A percentile compares a stretch with the other conserved stretches of the same genome.
Conservation (phyloP, 2,329 filamentous ascomycete species). For the Diaporthe batatas region DNA sequence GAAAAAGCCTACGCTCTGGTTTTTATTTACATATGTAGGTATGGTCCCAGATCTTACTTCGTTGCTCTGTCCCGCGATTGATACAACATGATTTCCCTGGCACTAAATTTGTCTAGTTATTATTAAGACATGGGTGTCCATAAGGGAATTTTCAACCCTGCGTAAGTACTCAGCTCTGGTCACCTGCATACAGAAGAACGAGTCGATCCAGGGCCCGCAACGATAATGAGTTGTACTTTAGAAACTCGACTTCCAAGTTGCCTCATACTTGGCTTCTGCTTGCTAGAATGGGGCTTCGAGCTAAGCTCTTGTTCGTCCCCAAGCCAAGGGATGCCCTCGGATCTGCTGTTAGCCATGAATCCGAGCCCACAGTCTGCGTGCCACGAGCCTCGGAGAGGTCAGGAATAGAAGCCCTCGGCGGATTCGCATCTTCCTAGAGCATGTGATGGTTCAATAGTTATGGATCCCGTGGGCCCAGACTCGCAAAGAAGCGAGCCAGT, state of each 20-base stretch:
- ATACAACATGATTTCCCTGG: too few relatives aligned
- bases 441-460: not conserved
- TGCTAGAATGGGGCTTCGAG: not conserved
- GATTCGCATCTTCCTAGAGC: not conserved
- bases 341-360: not conserved
- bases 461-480: not conserved
- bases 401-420: too few relatives aligned
- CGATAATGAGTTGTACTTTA: too few relatives aligned
- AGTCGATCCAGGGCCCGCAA: not conserved
- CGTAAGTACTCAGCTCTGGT: too few relatives aligned
- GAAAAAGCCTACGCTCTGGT: too few relatives aligned
- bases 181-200: too few relatives aligned
- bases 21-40: too few relatives aligned
- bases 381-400: not conserved
- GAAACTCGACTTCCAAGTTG: not conserved
- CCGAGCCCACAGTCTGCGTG: not conserved
- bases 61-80: too few relatives aligned
- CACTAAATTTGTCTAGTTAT: too few relatives aligned
- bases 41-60: too few relatives aligned
- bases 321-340: not conserved
- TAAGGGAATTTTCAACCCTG: too few relatives aligned
- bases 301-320: not conserved
- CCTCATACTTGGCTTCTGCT: not conserved
- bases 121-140: too few relatives aligned
- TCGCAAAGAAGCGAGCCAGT: conserved; percentile 7